phyloP scores from a whole-genome alignment of 345 rosid genomes.

The Litchi chinensis region DNA sequence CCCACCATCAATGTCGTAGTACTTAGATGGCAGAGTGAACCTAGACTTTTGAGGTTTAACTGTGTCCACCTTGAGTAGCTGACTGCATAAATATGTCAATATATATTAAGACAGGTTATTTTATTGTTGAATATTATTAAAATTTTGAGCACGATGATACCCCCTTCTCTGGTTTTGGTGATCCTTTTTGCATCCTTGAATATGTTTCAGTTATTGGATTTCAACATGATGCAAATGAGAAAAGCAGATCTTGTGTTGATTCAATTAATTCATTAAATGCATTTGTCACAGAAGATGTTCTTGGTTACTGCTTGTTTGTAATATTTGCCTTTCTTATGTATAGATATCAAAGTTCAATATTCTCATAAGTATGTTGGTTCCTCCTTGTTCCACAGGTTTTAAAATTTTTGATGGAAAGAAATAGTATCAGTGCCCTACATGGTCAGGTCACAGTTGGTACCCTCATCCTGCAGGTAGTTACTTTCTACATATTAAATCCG shows the following conservation, averaged over 20 bases:
- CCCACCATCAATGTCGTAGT: not conserved
- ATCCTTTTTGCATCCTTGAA: not conserved
- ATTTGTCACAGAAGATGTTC: conserved; percentile 4
- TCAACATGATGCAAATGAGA: not conserved
- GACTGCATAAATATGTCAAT: not conserved
- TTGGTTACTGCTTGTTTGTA: conserved; percentile 18
- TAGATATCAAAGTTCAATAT: not conserved
- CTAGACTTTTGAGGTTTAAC: not conserved
- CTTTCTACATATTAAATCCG: not conserved
- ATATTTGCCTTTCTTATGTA: conserved; percentile 3
- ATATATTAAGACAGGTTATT: not conserved
- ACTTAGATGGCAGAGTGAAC: not conserved
- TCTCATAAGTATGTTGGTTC: conserved; percentile 1
- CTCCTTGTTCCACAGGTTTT: conserved; percentile 55
- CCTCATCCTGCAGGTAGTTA: conserved; percentile 80
- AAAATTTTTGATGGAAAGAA: conserved; percentile 88
- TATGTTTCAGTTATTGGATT: not conserved
- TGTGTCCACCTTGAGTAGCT: not conserved
- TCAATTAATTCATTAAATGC: conserved; percentile 1
- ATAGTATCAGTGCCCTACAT: conserved; percentile 73
- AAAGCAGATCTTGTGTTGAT: not conserved
- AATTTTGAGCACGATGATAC: not conserved
- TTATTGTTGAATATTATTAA: not conserved
- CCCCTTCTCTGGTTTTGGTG: not conserved
- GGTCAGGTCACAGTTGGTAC: conserved; percentile 93